Evolutionary conservation across 495 filamentous ascomycete genomes (phyloP).

Genomic region (Aspergillus funiculosus): DNA sequence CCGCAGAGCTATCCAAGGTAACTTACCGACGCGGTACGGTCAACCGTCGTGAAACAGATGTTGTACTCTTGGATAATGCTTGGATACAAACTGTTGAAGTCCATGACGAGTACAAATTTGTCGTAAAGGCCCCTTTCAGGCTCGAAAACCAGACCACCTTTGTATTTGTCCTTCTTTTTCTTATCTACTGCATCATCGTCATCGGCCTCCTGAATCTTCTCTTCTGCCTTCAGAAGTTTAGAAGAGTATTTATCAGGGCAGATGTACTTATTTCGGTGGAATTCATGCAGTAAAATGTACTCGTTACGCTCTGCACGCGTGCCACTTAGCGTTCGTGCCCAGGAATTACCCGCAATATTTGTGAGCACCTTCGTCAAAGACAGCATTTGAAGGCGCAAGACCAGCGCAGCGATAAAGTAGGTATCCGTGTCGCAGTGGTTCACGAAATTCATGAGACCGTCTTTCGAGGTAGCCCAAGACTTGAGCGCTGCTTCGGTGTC

Average conservation of each 20-base stretch:
- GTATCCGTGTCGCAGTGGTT: slow-evolving; percentile 91
- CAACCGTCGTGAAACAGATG: slow-evolving; percentile 97
- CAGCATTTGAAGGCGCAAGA: slow-evolving; percentile 82
- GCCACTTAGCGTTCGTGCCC: slow-evolving; percentile 91
- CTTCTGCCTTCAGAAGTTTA: slow-evolving; percentile 62
- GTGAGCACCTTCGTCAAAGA: slow-evolving; percentile 92
- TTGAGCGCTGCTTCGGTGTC: slow-evolving; percentile 84
- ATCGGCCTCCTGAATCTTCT: slow-evolving; percentile 58
- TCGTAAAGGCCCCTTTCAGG: slow-evolving; percentile 96
- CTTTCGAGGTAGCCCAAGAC: slow-evolving; percentile 76
- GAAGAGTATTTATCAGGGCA: slow-evolving; percentile 85
- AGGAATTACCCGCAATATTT: slow-evolving; percentile 95
- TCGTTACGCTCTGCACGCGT: slow-evolving; percentile 97
- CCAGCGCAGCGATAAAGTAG: slow-evolving; percentile 87
- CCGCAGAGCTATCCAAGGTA: background rate
- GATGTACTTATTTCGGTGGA: slow-evolving; percentile 92
- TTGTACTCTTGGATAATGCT: slow-evolving; percentile 99
- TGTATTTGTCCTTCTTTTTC: slow-evolving; percentile 99
- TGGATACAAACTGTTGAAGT: slow-evolving; percentile 98
- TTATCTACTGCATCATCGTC: slow-evolving; percentile 73
- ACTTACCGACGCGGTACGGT: slow-evolving; percentile 59
- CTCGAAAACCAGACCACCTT: slow-evolving; percentile 96
- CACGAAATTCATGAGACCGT: slow-evolving; percentile 88
- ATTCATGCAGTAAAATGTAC: slow-evolving; percentile 97
- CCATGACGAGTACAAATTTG: slow-evolving; percentile 96